Percentiles rank a stretch among this genome's conserved stretches.
Conservation (phyloP, 2,329 filamentous ascomycete species). For the Colletotrichum ledebouriae region DNA sequence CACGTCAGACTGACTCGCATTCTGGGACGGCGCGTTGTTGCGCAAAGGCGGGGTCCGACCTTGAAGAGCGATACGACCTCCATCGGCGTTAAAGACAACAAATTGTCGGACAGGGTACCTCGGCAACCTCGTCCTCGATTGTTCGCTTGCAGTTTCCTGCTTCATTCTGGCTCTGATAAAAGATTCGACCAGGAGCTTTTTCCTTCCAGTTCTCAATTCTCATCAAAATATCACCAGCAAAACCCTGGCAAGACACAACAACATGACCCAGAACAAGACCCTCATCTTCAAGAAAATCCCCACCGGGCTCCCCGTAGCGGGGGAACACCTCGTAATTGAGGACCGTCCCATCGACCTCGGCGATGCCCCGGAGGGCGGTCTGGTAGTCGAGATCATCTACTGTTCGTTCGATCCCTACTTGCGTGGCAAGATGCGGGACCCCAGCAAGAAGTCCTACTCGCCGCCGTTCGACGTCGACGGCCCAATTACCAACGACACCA, state of each 20-base stretch:
- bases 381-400: constrained; percentile 79
- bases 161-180: background rate
- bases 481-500: constrained; percentile 73
- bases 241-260: background rate
- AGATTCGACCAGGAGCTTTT: background rate
- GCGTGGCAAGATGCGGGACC: constrained; percentile 80
- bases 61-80: constrained; percentile 1
- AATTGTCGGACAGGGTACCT: background rate
- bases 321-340: constrained; percentile 80
- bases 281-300: constrained; percentile 81
- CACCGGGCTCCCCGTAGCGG: constrained; percentile 74
- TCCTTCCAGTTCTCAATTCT: background rate
- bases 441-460: constrained; percentile 74
- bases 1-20: constrained; percentile 19
- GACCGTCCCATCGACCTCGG: constrained; percentile 75
- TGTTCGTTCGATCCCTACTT: constrained; percentile 88
- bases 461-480: constrained; percentile 72
- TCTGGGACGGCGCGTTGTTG: background rate
- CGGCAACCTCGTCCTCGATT: background rate
- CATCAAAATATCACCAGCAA: background rate
- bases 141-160: no score
- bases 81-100: constrained; percentile 13
- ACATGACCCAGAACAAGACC: constrained; percentile 76
- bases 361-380: constrained; percentile 71
- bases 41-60: constrained; percentile 23